Evolutionary conservation across 805 yeast genomes (phyloP).

Genomic region (Cyberlindnera euphorbiiphila): DNA sequence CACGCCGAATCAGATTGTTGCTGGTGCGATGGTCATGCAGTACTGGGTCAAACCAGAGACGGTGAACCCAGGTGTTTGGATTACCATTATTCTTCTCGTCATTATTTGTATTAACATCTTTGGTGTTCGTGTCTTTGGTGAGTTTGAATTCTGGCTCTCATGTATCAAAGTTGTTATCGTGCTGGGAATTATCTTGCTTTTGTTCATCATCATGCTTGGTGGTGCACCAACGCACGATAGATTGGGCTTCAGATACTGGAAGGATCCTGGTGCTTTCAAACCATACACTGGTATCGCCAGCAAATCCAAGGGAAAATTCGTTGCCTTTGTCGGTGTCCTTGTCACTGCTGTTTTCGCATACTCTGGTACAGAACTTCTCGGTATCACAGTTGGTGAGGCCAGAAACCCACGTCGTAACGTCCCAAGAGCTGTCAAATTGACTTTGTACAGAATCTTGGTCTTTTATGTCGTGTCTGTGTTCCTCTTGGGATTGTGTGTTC

Average conservation of each 20-base stretch:
- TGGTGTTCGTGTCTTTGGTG: constrained; percentile 52
- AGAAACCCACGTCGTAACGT: constrained; percentile 60
- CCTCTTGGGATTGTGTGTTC: constrained; percentile 62
- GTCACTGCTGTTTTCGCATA: constrained; percentile 65
- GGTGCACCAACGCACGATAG: constrained; percentile 75
- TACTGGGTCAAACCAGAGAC: constrained; percentile 41
- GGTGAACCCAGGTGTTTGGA: constrained; percentile 1
- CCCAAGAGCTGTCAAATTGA: constrained; percentile 64
- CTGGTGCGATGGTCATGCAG: constrained; percentile 44
- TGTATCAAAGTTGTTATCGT: constrained; percentile 49
- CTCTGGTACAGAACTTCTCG: constrained; percentile 64
- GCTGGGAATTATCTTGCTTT: constrained; percentile 33
- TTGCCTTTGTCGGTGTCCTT: constrained; percentile 51
- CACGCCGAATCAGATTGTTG: constrained; percentile 42
- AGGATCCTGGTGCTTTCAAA: constrained; percentile 59
- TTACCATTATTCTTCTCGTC: constrained; percentile 15
- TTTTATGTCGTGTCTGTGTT: constrained; percentile 60
- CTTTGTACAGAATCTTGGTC: constrained; percentile 61
- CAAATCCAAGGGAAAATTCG: constrained; percentile 50
- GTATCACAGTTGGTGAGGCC: constrained; percentile 69
- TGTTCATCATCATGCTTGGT: constrained; percentile 59
- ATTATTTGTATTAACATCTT: constrained; percentile 45
- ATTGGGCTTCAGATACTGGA: constrained; percentile 67
- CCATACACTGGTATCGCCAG: constrained; percentile 38
- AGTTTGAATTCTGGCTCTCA: constrained; percentile 47